Base-by-base conservation (phyloP, 164 flowering plant genomes). In the Aristolochia californica region DNA sequence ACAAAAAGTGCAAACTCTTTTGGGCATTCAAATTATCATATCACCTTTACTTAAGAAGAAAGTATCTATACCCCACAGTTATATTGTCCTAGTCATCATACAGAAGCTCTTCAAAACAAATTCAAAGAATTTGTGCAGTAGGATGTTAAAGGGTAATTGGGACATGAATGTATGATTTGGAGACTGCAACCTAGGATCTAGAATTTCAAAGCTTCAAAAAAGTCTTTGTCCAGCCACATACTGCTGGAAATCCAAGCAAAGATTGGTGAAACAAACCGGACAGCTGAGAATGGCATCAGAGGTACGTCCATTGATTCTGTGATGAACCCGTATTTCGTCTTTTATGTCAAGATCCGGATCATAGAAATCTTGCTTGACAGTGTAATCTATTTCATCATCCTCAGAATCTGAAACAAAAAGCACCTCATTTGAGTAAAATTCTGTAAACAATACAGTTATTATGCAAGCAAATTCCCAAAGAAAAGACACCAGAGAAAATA, bases 271-370 rank as follows among this genome's bases (percentile, higher is more conserved):
- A 64, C 97, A 89, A 75, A 87, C 88, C 11, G 95, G 97, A 63
- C 97, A 89, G 67, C 85, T 89, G 26, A 89, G 88, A 20, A 83
- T 77, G 59, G 90, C 95, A 75, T 89, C 97, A 43, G 97, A 78
- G 17, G 25, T 57, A 34, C 52, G 75, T 1, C 91, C 89, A 58
- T 69, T 69, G 43, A 85, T 69, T 72, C 72, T 74, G 67, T 77
- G 81, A 0, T 77, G 74, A 59, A 80, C 82, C 91, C 95, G 84
- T 50, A 22, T 1, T 62, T 84, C 88, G 74, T 89, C 85, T 62
- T 79, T 80, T 5, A 68, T 83, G 61, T 89, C 95, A 43, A 83
- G 76, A 43, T 77, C 69, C 0, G 91, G 65, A 63, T 80, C 91
- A 61, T 87, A 89, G 43, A 86, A 89, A 55, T 89, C 88, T 18